Base-by-base conservation (phyloP, 2,329 filamentous ascomycete genomes). In the Epichloe gansuensis region DNA sequence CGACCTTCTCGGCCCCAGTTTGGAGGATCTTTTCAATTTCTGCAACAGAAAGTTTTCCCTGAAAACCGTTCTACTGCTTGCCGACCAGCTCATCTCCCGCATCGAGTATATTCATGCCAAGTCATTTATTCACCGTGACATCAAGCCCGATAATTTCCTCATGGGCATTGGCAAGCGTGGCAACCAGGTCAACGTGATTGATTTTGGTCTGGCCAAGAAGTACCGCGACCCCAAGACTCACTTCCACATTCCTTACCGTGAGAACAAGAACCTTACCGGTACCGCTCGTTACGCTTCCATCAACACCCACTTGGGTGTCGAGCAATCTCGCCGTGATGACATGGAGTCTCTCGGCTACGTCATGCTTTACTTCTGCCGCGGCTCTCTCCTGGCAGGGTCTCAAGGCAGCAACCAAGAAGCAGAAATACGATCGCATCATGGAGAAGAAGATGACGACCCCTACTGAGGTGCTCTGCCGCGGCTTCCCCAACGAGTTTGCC, bases 391-490 rank as follows among this genome's bases (percentile, higher is more conserved):
- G 93, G 93, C 93, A 98, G 77, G 93, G 93, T 53, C 80, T 96
- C 52, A 96, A 96, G 82, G 91, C 91, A 75, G 91, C 91, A 62
- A 96, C 91, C 61, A 96, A 96, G 84, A 96, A 96, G 85, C 91
- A 97, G 77, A 98, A 98, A 78, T 97, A 98, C 69, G 93, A 98
- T 75, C 84, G 91, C 60, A 98, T 98, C 75, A 97, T 97, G 91
- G 93, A 98, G 81, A 98, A 98, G 85, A 98, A 98, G 88, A 97
- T 97, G 93, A 98, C 93, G 13, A 98, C 93, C 3, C 91, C 93
- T 8, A 97, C 91, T 62, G 91, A 98, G 74, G 91, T 96, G 48
- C 88, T 98, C 48, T 98, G 93, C 84, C 90, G 91, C 70, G 93
- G 93, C 61, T 97, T 98, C 78, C 93, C 93, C 63, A 96, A 97